Percentiles rank a stretch among this genome's conserved stretches.
Evolutionary conservation across 139 green algal genomes (phyloP).

Genomic region (Asterochloris erici): DNA sequence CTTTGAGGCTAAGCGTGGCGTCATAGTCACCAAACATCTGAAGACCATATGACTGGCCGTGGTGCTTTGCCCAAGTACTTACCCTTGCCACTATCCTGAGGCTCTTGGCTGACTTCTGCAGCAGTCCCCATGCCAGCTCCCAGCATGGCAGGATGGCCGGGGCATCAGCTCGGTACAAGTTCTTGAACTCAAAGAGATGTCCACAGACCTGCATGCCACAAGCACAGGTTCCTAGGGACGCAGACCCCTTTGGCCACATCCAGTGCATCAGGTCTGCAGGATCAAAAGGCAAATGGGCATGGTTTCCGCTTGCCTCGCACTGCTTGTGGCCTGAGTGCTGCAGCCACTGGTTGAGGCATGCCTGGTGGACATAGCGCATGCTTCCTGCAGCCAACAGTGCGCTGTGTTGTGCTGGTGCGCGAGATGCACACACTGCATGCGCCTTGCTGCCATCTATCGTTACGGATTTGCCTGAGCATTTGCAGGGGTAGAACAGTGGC

Average conservation of each 20-base stretch:
- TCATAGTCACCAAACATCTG: background rate
- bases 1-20: background rate
- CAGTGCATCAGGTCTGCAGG: background rate
- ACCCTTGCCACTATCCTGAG: constrained; percentile 30
- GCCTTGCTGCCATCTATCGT: too few species aligned
- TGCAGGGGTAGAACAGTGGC: too few species aligned
- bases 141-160: constrained; percentile 35
- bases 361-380: constrained; percentile 53
- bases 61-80: background rate
- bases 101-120: constrained; percentile 1
- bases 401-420: too few species aligned
- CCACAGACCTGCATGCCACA: constrained; percentile 47
- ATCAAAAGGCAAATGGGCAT: too few species aligned
- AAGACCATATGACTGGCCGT: background rate
- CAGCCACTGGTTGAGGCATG: constrained; percentile 61
- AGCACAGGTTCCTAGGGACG: background rate
- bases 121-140: constrained; percentile 45
- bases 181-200: constrained; percentile 57
- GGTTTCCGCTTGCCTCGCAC: constrained; percentile 44
- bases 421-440: too few species aligned
- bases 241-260: background rate
- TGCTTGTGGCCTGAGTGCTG: constrained; percentile 47
- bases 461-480: too few species aligned
- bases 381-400: too few species aligned
- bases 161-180: constrained; percentile 52